Percentiles rank a stretch among this genome's conserved stretches.
These are phyloP conservation scores for Sarocladium oryzae DNA, from an alignment of 2,329 filamentous ascomycete species.

Conservation along the genomic window DNA sequence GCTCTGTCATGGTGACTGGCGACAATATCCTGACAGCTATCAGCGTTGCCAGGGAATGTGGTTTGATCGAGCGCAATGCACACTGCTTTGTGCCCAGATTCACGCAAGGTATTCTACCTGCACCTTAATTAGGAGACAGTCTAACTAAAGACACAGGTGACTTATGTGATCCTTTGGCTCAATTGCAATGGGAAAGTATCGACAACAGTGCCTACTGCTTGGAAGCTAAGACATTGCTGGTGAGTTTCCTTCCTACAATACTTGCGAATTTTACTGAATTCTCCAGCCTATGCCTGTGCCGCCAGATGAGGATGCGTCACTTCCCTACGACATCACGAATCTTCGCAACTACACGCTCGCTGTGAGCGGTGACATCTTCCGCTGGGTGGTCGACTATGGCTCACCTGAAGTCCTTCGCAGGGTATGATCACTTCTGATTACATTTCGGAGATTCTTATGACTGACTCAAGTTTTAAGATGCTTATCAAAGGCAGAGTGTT, in stretches of 20 bases:
- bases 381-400: slow-evolving; percentile 92
- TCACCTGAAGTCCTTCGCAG: slow-evolving; percentile 69
- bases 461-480: slow-evolving; percentile 49
- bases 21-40: slow-evolving; percentile 97
- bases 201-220: slow-evolving; percentile 74
- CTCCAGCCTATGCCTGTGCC: slow-evolving; percentile 63
- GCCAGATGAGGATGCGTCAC: slow-evolving; percentile 67
- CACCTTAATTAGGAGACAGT: not conserved
- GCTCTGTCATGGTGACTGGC: slow-evolving; percentile 92
- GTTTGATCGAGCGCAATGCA: slow-evolving; percentile 69
- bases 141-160: slow-evolving; percentile 44
- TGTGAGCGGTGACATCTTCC: slow-evolving; percentile 87
- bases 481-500: slow-evolving; percentile 89
- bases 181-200: slow-evolving; percentile 87
- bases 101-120: slow-evolving; percentile 49
- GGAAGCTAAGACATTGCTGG: slow-evolving; percentile 69
- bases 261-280: not conserved
- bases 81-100: slow-evolving; percentile 95
- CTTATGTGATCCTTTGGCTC: slow-evolving; percentile 64
- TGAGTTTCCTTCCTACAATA: slow-evolving; percentile 25
- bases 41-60: slow-evolving; percentile 87
- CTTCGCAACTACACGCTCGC: slow-evolving; percentile 82
- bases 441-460: not conserved
- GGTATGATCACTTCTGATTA: slow-evolving; percentile 33
- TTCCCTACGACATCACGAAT: slow-evolving; percentile 79